Conservation (phyloP, 345 rosid species). For the Melastoma malabathricum region DNA sequence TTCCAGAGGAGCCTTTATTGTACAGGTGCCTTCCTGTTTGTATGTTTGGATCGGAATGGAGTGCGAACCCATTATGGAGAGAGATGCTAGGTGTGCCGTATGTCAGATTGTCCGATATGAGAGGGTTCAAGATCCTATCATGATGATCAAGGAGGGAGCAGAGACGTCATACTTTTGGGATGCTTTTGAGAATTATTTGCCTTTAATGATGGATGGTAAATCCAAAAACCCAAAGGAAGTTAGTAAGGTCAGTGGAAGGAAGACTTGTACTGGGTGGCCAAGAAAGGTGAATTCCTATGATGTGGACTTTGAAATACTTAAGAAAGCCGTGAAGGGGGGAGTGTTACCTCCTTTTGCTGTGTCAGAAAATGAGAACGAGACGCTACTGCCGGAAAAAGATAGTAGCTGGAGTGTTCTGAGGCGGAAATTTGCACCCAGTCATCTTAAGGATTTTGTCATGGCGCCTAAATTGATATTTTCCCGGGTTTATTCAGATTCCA, state of each 20-base stretch:
- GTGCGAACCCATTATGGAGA: conserved; percentile 82
- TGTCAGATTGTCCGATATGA: conserved; percentile 93
- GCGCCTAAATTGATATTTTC: conserved; percentile 59
- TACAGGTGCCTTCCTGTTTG: conserved; percentile 73
- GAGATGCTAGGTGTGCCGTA: conserved; percentile 92
- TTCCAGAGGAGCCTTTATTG: conserved; percentile 94
- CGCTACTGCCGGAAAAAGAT: conserved; percentile 89
- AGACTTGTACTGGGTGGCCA: conserved; percentile 42
- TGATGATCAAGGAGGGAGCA: conserved; percentile 71
- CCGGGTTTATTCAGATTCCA: conserved; percentile 84
- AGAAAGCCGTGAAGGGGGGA: conserved; percentile 83
- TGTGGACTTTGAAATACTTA: conserved; percentile 84
- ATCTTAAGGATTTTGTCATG: conserved; percentile 56
- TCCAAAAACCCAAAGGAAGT: conserved; percentile 17
- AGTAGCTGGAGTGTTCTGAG: conserved; percentile 83
- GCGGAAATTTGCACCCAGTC: conserved; percentile 66
- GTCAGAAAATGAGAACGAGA: conserved; percentile 73
- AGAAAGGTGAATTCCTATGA: conserved; percentile 64
- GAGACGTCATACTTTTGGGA: conserved; percentile 84
- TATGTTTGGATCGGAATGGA: conserved; percentile 88
- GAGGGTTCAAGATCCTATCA: conserved; percentile 61
- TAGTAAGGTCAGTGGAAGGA: conserved; percentile 23
- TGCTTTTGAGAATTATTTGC: conserved; percentile 60
- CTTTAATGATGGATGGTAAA: conserved; percentile 45
- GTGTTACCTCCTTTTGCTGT: conserved; percentile 79